Conservation (phyloP, 495 filamentous ascomycete genomes). For the Aspergillus cavernicola region DNA sequence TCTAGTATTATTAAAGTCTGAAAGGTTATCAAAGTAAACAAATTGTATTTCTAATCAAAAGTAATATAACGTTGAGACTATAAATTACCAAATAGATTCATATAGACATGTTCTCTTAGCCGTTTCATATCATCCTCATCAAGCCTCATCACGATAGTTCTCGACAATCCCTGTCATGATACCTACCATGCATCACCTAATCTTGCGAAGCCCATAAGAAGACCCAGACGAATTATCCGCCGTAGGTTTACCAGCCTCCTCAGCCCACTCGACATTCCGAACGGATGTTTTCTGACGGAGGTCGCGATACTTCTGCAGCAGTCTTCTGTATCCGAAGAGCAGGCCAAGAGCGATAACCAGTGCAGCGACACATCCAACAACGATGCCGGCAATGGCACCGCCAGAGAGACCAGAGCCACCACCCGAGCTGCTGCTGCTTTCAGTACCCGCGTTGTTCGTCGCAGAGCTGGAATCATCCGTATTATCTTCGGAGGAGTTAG, state of each 20-base stretch:
- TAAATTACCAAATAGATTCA: background rate
- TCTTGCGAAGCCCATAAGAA: constrained; percentile 1
- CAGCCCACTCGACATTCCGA: constrained; percentile 16
- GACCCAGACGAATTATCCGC: background rate
- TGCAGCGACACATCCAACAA: constrained; percentile 43
- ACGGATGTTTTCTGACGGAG: constrained; percentile 13
- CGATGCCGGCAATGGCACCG: constrained; percentile 46
- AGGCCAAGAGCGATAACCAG: constrained; percentile 17
- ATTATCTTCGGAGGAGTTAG: background rate
- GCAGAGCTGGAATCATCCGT: background rate
- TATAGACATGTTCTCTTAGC: background rate
- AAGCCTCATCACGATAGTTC: background rate
- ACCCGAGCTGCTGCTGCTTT: background rate
- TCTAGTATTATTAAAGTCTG: too few relatives aligned
- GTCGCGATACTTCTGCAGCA: constrained; percentile 15
- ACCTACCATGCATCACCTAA: background rate
- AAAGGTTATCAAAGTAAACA: too few relatives aligned
- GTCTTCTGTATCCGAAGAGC: constrained; percentile 14
- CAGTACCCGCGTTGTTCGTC: background rate
- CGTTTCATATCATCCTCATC: background rate
- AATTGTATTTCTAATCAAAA: too few relatives aligned
- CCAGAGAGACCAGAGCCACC: constrained; percentile 28
- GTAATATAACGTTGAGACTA: background rate
- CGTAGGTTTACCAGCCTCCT: background rate
- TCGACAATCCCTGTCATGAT: background rate